Evolutionary conservation across 257 asterid genomes (phyloP).

Genomic region (Vinca minor): DNA sequence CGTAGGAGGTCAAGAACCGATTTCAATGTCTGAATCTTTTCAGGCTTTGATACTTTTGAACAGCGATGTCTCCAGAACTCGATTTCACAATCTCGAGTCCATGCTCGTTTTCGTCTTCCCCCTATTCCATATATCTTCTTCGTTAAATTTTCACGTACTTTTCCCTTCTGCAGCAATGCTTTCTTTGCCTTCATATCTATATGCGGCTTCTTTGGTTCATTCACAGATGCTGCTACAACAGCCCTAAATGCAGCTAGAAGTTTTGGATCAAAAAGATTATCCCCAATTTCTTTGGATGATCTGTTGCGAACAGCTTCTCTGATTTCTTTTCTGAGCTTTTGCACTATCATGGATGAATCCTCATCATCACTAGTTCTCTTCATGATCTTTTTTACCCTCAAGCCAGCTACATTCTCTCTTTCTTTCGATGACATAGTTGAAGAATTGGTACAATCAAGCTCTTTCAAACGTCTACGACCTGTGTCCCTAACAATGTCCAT

Average conservation of each 20-base stretch:
- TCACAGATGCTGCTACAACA: conserved; percentile 64
- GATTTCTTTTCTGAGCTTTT: conserved; percentile 72
- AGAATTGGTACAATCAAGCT: conserved; percentile 24
- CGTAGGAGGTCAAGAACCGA: conserved; percentile 77
- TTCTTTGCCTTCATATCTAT: conserved; percentile 70
- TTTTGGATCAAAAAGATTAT: conserved; percentile 65
- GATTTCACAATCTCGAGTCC: conserved; percentile 95
- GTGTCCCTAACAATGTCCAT: conserved; percentile 67
- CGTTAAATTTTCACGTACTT: conserved; percentile 86
- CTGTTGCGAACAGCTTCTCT: conserved; percentile 79
- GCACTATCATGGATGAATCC: conserved; percentile 60
- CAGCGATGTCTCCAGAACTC: conserved; percentile 99
- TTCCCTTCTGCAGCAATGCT: conserved; percentile 79
- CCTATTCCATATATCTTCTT: conserved; percentile 83
- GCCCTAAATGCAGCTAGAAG: conserved; percentile 93
- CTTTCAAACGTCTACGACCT: conserved; percentile 39
- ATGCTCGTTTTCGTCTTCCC: conserved; percentile 74
- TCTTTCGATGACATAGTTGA: conserved; percentile 32
- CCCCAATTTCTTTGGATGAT: conserved; percentile 56
- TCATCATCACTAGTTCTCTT: conserved; percentile 58
- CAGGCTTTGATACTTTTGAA: conserved; percentile 54
- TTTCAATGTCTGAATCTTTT: conserved; percentile 75
- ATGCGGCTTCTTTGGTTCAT: conserved; percentile 52
- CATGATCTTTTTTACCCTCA: conserved; percentile 94
- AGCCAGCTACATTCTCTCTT: conserved; percentile 48